phyloP scores from a whole-genome alignment of 75 land plant genomes.

The Selaginella tamariscina region DNA sequence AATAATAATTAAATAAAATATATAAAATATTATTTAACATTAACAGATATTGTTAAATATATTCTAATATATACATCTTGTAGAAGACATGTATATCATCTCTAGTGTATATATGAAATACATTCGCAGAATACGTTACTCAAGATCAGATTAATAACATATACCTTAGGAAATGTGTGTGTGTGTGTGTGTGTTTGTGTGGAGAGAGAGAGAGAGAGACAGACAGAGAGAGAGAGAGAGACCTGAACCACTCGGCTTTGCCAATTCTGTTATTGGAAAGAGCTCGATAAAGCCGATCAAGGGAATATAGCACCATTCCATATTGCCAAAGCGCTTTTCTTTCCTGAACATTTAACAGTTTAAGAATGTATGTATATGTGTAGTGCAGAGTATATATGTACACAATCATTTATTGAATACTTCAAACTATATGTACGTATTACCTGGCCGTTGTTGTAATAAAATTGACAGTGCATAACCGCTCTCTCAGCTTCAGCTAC shows the following conservation, averaged over 20 bases:
- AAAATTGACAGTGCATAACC: conserved; percentile 50
- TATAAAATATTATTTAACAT: background rate
- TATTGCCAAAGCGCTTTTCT: conserved; percentile 49
- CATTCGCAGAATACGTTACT: background rate
- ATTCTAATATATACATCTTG: background rate
- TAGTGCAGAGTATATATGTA: background rate
- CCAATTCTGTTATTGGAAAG: conserved; percentile 52
- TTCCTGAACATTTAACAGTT: conserved; percentile 33
- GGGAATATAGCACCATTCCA: conserved; percentile 65
- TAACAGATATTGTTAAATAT: background rate
- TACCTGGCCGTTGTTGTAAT: conserved; percentile 49
- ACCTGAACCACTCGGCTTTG: conserved; percentile 73
- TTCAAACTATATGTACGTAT: background rate
- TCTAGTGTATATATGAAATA: background rate
- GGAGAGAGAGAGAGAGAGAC: background rate
- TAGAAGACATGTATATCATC: background rate
- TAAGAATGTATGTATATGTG: background rate
- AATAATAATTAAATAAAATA: background rate
- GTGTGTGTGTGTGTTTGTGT: no score
- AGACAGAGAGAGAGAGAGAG: conserved; percentile 7
- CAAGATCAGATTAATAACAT: background rate
- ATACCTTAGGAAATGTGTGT: no score
- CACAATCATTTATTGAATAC: background rate
- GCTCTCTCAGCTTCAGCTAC: conserved; percentile 64
- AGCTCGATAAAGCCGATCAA: conserved; percentile 51